Conservation (phyloP, 768 basidiomycete genomes). For the Pisolithus microcarpus region DNA sequence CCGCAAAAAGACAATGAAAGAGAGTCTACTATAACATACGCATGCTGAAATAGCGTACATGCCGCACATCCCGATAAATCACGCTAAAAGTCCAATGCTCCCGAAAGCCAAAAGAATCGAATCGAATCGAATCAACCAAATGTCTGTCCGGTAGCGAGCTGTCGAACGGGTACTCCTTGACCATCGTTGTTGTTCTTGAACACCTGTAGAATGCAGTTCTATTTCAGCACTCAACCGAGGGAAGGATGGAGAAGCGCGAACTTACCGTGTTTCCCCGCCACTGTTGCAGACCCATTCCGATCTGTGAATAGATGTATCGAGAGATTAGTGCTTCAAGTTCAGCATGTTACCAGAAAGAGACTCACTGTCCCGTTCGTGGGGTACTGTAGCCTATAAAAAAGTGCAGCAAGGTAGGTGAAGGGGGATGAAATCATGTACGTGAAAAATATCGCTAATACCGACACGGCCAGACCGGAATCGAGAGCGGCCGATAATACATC, state of each 20-base stretch:
- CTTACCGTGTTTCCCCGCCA: slow-evolving; percentile 27
- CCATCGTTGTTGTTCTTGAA: slow-evolving; percentile 15
- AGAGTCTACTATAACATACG: no score
- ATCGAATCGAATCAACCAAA: slow-evolving; percentile 17
- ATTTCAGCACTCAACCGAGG: neutral
- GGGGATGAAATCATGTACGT: slow-evolving; percentile 34
- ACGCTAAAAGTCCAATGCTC: no score
- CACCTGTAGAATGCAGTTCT: slow-evolving; percentile 11
- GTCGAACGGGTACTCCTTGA: slow-evolving; percentile 20
- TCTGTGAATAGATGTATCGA: slow-evolving; percentile 6
- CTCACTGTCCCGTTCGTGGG: slow-evolving; percentile 19
- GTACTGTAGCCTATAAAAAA: slow-evolving; percentile 19
- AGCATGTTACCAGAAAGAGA: no score
- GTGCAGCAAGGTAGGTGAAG: neutral
- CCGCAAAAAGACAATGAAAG: no score
- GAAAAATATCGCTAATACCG: slow-evolving; percentile 63
- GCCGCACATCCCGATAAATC: no score
- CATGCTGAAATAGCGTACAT: no score
- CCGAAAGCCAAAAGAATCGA: slow-evolving; percentile 2
- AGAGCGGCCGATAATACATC: slow-evolving; percentile 72
- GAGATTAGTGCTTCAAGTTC: no score
- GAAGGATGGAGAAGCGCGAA: neutral
- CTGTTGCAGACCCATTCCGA: slow-evolving; percentile 12
- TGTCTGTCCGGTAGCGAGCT: slow-evolving; percentile 17
- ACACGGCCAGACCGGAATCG: slow-evolving; percentile 65